These are phyloP conservation scores for Talaromyces sp. DNA, from an alignment of 2,329 filamentous ascomycete genomes.

Conservation along the genomic window DNA sequence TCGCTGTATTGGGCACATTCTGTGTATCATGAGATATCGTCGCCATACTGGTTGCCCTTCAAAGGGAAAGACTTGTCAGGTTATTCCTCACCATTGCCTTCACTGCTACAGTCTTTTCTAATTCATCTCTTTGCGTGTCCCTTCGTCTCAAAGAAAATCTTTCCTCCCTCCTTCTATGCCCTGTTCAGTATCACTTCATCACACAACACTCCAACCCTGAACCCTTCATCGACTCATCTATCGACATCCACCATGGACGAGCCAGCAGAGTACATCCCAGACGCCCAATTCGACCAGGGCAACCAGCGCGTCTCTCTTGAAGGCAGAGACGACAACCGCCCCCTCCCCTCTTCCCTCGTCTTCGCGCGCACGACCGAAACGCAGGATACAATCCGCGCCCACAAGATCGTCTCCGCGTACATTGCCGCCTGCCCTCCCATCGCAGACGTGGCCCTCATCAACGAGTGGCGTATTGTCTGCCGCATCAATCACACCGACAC, in stretches of 20 bases:
- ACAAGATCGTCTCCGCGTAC: constrained; percentile 1
- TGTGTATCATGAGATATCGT: not conserved
- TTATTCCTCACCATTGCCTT: not conserved
- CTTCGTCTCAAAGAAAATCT: not conserved
- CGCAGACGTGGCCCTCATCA: not conserved
- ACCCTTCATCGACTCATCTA: not conserved
- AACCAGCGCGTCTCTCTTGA: not conserved
- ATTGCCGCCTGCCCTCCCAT: constrained; percentile 6
- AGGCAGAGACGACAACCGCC: not conserved
- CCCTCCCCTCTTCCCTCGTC: not conserved
- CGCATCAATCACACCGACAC: not conserved
- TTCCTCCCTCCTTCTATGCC: not conserved
- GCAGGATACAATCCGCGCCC: not conserved
- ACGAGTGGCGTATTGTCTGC: constrained; percentile 2
- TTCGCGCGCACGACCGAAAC: not conserved
- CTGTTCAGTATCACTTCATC: not conserved
- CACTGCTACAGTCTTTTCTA: not conserved
- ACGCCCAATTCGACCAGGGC: not conserved
- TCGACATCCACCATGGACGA: not conserved
- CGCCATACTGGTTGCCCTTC: not conserved
- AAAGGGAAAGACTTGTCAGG: not conserved
- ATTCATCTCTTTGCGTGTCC: not conserved
- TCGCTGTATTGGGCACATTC: not conserved
- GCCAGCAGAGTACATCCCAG: not conserved
- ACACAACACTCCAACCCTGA: not conserved